Evolutionary conservation across 352 stramenopile species (phyloP).

Genomic region (Phytopythium oedochilum): DNA sequence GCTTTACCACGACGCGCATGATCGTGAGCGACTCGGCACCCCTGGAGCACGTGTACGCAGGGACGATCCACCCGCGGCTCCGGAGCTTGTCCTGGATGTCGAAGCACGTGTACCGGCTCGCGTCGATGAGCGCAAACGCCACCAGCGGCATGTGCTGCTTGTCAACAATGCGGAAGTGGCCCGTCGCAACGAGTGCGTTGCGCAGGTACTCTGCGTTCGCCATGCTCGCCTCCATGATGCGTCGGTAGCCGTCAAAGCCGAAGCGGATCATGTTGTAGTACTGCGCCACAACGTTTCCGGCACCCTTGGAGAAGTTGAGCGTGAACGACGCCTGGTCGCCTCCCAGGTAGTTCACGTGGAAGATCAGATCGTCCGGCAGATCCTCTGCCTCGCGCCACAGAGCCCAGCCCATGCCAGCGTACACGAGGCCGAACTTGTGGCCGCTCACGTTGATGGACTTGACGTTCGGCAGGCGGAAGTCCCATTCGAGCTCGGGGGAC

Average conservation of each 20-base stretch:
- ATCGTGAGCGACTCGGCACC: slow-evolving; percentile 82
- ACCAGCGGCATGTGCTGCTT: slow-evolving; percentile 90
- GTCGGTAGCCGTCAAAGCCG: slow-evolving; percentile 84
- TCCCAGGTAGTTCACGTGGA: slow-evolving; percentile 91
- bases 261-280: slow-evolving; percentile 94
- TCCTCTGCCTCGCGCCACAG: slow-evolving; percentile 83
- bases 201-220: slow-evolving; percentile 79
- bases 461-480: slow-evolving; percentile 89
- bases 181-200: slow-evolving; percentile 63
- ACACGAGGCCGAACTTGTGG: slow-evolving; percentile 93
- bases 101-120: slow-evolving; percentile 82
- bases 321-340: slow-evolving; percentile 90
- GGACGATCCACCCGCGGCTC: slow-evolving; percentile 86
- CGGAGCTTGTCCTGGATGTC: slow-evolving; percentile 89
- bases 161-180: slow-evolving; percentile 87
- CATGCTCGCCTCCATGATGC: slow-evolving; percentile 90
- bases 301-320: slow-evolving; percentile 92
- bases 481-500: slow-evolving; percentile 84
- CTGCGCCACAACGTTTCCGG: slow-evolving; percentile 85
- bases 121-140: slow-evolving; percentile 81
- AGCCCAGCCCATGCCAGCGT: slow-evolving; percentile 92
- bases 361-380: slow-evolving; percentile 84
- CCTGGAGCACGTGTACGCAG: slow-evolving; percentile 85
- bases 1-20: slow-evolving; percentile 90
- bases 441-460: slow-evolving; percentile 93